Conservation (phyloP, 2,329 filamentous ascomycete species). For the Fusarium setosum region DNA sequence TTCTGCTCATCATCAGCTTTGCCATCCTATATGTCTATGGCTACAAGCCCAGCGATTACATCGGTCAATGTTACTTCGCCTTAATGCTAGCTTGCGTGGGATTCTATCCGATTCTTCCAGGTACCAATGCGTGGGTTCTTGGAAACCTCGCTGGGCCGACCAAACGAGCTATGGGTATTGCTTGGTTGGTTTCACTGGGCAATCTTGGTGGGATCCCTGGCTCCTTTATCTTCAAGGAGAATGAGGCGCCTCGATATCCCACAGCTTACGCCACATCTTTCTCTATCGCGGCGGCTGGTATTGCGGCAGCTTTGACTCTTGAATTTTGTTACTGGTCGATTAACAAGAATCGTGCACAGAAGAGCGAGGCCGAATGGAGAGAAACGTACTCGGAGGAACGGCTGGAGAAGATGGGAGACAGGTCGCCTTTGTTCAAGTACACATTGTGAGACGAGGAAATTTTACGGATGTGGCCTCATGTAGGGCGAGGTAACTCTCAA, state of each 20-base stretch:
- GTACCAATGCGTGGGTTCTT: conserved; percentile 57
- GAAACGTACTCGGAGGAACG: conserved; percentile 43
- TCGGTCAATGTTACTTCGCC: conserved; percentile 72
- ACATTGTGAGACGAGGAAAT: conserved; percentile 17
- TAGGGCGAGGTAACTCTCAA: too few species aligned
- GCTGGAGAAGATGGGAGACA: conserved; percentile 45
- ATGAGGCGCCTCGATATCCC: conserved; percentile 45
- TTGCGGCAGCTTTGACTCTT: conserved; percentile 44
- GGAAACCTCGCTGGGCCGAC: conserved; percentile 59
- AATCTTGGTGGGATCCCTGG: conserved; percentile 54
- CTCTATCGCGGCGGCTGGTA: conserved; percentile 43
- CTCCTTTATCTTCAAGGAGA: conserved; percentile 49
- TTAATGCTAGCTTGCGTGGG: conserved; percentile 75
- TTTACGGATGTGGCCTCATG: neutral
- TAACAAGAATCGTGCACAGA: conserved; percentile 38
- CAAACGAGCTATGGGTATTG: conserved; percentile 51
- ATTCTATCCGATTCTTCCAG: conserved; percentile 74
- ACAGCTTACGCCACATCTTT: conserved; percentile 48
- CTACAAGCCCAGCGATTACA: conserved; percentile 50
- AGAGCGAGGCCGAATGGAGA: conserved; percentile 37
- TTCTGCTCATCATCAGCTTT: conserved; percentile 73
- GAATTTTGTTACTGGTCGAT: conserved; percentile 43
- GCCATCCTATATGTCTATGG: conserved; percentile 66
- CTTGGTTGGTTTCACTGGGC: conserved; percentile 35
- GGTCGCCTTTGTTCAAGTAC: conserved; percentile 47